Conservation (phyloP, 1,284 basidiomycete species). For the Phellinidium pouzarii region DNA sequence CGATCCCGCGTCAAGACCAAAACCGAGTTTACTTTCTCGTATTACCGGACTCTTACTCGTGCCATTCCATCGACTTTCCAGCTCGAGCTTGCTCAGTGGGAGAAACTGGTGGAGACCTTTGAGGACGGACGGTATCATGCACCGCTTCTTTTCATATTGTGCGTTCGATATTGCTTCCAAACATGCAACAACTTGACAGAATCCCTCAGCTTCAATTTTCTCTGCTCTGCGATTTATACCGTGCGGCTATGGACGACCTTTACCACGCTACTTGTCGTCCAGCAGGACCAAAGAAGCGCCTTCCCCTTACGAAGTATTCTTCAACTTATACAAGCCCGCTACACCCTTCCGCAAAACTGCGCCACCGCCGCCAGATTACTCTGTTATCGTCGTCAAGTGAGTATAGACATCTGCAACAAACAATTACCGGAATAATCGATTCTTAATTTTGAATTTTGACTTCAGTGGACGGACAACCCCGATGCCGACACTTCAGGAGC, state of each 20-base stretch:
- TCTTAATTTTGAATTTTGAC: conserved; percentile 9
- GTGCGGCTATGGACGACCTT: conserved; percentile 45
- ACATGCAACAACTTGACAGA: background rate
- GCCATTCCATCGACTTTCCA: conserved; percentile 27
- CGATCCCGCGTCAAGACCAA: conserved; percentile 19
- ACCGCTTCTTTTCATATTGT: conserved; percentile 11
- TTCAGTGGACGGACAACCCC: conserved; percentile 63
- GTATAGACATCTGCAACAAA: conserved; percentile 24
- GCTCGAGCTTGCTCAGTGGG: conserved; percentile 1
- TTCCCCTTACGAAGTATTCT: conserved; percentile 82
- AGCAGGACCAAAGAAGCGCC: conserved; percentile 13
- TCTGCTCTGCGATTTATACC: conserved; percentile 69
- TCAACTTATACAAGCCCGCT: conserved; percentile 87
- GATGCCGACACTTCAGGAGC: conserved; percentile 66
- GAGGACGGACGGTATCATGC: conserved; percentile 33
- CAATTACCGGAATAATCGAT: too few species aligned
- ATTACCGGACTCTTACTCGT: conserved; percentile 31
- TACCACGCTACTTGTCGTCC: conserved; percentile 13
- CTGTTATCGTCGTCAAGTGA: conserved; percentile 80
- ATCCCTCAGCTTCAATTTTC: conserved; percentile 61
- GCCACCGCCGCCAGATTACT: conserved; percentile 82
- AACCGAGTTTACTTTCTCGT: conserved; percentile 24
- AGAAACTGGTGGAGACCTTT: conserved; percentile 62
- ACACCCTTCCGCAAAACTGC: conserved; percentile 78
- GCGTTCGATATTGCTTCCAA: background rate